These are phyloP conservation scores for Lentinula guzmanii DNA, from an alignment of 768 basidiomycete species.

Conservation along the genomic window DNA sequence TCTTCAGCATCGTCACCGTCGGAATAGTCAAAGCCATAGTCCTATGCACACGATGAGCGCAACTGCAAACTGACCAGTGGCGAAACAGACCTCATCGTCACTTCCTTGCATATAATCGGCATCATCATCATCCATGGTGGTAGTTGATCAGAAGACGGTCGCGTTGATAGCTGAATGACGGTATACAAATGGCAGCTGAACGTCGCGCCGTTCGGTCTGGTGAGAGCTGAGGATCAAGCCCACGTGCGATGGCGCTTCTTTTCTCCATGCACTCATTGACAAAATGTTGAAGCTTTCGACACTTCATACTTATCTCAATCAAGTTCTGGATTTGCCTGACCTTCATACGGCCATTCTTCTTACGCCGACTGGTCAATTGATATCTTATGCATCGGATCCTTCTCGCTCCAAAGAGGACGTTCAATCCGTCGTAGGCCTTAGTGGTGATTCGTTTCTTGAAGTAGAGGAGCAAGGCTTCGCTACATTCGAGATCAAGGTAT, in stretches of 20 bases:
- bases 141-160: background rate
- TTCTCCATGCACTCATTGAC: conserved; percentile 10
- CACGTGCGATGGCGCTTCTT: background rate
- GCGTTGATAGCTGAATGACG: background rate
- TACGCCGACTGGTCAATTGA: conserved; percentile 68
- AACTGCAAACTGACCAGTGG: conserved; percentile 7
- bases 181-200: background rate
- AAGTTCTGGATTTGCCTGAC: conserved; percentile 51
- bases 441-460: conserved; percentile 75
- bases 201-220: background rate
- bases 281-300: conserved; percentile 67
- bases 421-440: conserved; percentile 65
- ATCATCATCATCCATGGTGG: conserved; percentile 84
- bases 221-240: background rate
- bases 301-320: conserved; percentile 58
- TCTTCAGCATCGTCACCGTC: conserved; percentile 83
- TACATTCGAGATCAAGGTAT: conserved; percentile 76
- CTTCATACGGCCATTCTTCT: conserved; percentile 70
- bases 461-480: conserved; percentile 58
- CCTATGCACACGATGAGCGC: conserved; percentile 35
- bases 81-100: conserved; percentile 64
- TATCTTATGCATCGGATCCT: conserved; percentile 58
- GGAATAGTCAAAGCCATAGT: conserved; percentile 96
- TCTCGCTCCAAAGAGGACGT: conserved; percentile 64
- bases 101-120: conserved; percentile 92